phyloP scores from a whole-genome alignment of 208 protist species.

The Crithidia brevicula region DNA sequence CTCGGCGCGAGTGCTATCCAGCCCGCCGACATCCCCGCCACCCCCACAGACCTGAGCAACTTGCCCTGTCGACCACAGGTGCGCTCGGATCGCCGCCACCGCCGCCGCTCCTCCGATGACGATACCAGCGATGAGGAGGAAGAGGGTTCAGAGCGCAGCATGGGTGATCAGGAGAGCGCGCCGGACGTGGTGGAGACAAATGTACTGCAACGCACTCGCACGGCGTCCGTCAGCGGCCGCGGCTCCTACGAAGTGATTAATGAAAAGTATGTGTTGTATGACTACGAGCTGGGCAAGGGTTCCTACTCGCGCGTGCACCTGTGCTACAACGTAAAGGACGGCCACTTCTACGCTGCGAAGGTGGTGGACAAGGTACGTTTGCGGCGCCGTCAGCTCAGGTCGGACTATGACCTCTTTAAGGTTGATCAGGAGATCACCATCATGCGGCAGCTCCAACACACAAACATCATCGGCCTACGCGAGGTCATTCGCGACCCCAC shows the following conservation, averaged over 20 bases:
- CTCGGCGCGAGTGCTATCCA: slow-evolving; percentile 14
- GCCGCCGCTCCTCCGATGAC: not conserved
- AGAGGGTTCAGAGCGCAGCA: not conserved
- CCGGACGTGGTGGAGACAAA: slow-evolving; percentile 29
- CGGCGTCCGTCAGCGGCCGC: not conserved
- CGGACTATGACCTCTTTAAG: slow-evolving; percentile 34
- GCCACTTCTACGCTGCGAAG: slow-evolving; percentile 63
- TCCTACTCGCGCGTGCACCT: slow-evolving; percentile 75
- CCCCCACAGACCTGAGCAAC: slow-evolving; percentile 8
- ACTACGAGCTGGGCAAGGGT: slow-evolving; percentile 54
- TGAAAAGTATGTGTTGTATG: slow-evolving; percentile 73
- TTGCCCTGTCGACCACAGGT: not conserved
- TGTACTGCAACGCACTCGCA: slow-evolving; percentile 4
- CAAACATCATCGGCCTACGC: slow-evolving; percentile 89
- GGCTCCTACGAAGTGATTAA: slow-evolving; percentile 53
- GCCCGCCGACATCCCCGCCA: slow-evolving; percentile 21
- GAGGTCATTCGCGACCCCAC: slow-evolving; percentile 94
- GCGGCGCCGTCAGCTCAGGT: slow-evolving; percentile 39
- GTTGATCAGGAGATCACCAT: slow-evolving; percentile 90
- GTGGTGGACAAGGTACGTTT: slow-evolving; percentile 51
- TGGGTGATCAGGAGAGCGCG: not conserved
- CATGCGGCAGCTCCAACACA: slow-evolving; percentile 92
- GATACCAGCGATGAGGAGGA: not conserved
- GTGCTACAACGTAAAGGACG: slow-evolving; percentile 49
- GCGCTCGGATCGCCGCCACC: not conserved